Evolutionary conservation across 805 yeast species (phyloP).

Genomic region (Candida pini): DNA sequence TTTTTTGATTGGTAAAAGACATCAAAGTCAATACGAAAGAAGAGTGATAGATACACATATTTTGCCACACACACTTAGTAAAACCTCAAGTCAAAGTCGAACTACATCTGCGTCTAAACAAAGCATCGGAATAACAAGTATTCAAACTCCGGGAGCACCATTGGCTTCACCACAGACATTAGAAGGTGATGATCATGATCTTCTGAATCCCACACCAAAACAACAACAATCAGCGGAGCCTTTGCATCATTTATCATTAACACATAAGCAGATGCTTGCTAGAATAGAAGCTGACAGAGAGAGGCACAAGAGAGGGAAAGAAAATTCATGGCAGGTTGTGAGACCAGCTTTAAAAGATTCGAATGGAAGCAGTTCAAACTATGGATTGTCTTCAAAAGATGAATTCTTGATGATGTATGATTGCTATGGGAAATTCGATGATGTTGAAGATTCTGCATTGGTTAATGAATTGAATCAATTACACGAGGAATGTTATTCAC

Average conservation of each 20-base stretch:
- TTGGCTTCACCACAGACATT: no score
- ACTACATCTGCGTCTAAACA: no score
- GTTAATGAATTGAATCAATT: conserved; percentile 21
- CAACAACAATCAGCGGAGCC: neutral
- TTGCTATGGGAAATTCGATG: conserved; percentile 14
- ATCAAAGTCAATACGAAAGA: conserved; percentile 48
- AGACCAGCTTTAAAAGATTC: conserved; percentile 26
- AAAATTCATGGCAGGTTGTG: conserved; percentile 67
- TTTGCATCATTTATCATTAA: conserved; percentile 4
- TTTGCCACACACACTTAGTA: conserved; percentile 10
- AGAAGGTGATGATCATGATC: no score
- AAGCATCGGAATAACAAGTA: no score
- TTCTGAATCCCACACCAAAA: neutral
- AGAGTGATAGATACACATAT: conserved; percentile 32
- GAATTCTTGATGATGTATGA: conserved; percentile 30
- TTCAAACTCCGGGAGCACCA: no score
- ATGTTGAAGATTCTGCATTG: conserved; percentile 16
- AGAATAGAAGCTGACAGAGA: conserved; percentile 94
- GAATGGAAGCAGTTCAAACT: neutral
- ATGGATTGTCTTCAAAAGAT: conserved; percentile 8
- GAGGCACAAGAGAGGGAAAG: conserved; percentile 79
- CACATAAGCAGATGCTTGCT: conserved; percentile 50
- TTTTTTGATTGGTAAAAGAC: conserved; percentile 38
- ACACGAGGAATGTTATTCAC: conserved; percentile 8
- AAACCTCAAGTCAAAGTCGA: conserved; percentile 1